Evolutionary conservation across 768 basidiomycete genomes (phyloP), one percentile per base, ranked within the genome.

Genomic region (Leccinum arenicola): DNA sequence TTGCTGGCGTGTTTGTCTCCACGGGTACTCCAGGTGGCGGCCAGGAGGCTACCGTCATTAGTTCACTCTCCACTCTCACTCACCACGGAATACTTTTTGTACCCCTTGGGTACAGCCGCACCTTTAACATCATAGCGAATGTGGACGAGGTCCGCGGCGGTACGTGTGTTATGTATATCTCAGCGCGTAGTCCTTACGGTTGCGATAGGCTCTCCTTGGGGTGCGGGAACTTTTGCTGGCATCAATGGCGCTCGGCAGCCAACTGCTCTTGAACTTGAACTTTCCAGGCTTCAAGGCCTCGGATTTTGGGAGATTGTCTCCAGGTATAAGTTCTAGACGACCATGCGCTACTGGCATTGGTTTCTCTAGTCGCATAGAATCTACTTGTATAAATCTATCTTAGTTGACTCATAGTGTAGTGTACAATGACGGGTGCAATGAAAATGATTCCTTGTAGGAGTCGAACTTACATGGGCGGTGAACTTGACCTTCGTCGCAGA

Each of bases 71-170:
- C 54, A 83, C 87, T 47, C 67, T 93, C 56, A 70, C 78, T 7
- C 91, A 94, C 70, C 89, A 91, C 58, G 91, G 89, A 19, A 82
- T 89, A 29, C 74, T 82, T 69, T 89, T 75, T 64, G 87, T 91
- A 3, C 90, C 93, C 0, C 76, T 89, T 48, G 91, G 91, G 0
- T 89, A 89, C 66, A 74, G 77, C n/a, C 66, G 75, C 58, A 74
- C 79, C 3, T 81, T 82, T 59, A 57, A 68, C 1, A 73, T 77
- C 54, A 59, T 83, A 29, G 64, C 77, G 7, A 80, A 78, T 67
- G 9, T 84, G 29, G 57, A 54, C 0, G 83, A 84, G 68, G 79
- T 78, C 23, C 84, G 81, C 54, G 87, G 87, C 58, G 87, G 86
- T 84, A 63, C 48, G 83, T 75, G 3, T 35, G 11, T 25, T 2